These are phyloP conservation scores for Dryadomyces sulphureus DNA, from an alignment of 2,329 filamentous ascomycete species.

Conservation along the genomic window DNA sequence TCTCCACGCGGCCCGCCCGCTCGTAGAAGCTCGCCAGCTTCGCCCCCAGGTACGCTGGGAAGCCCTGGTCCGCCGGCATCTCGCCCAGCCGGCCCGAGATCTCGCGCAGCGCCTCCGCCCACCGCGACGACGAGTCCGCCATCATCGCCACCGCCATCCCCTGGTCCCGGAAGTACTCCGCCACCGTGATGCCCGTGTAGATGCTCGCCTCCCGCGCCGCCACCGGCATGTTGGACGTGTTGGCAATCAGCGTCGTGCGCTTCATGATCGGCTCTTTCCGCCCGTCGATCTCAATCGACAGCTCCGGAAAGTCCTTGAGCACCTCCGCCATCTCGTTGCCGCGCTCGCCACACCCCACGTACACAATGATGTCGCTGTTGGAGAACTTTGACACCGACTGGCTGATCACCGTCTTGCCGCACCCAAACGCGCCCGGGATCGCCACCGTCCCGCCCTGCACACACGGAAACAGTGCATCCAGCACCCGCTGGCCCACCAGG, in stretches of 20 bases:
- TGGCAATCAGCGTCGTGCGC: conserved; percentile 94
- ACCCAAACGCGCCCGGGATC: conserved; percentile 96
- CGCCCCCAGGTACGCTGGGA: conserved; percentile 90
- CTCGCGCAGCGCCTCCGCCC: conserved; percentile 97
- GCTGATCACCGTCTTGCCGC: conserved; percentile 97
- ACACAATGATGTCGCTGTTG: conserved; percentile 97
- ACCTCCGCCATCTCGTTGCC: conserved; percentile 99
- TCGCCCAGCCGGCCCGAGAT: conserved; percentile 97
- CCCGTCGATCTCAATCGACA: conserved; percentile 85
- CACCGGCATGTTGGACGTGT: conserved; percentile 99
- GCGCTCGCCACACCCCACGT: conserved; percentile 78
- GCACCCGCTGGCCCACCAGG: conserved; percentile 89
- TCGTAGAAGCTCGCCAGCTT: conserved; percentile 99
- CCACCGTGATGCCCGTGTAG: conserved; percentile 89
- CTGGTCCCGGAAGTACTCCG: conserved; percentile 95
- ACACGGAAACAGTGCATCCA: conserved; percentile 90
- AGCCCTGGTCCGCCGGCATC: conserved; percentile 99
- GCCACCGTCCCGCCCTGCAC: conserved; percentile 96
- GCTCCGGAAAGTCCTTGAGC: conserved; percentile 98
- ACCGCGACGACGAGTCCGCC: conserved; percentile 95
- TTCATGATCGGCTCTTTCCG: conserved; percentile 99
- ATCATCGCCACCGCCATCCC: conserved; percentile 99
- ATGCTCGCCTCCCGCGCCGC: conserved; percentile 97
- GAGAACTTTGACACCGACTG: conserved; percentile 99
- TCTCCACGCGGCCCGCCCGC: conserved; percentile 75